Conservation (phyloP, 2,329 filamentous ascomycete species). For the Fusarium sp. region DNA sequence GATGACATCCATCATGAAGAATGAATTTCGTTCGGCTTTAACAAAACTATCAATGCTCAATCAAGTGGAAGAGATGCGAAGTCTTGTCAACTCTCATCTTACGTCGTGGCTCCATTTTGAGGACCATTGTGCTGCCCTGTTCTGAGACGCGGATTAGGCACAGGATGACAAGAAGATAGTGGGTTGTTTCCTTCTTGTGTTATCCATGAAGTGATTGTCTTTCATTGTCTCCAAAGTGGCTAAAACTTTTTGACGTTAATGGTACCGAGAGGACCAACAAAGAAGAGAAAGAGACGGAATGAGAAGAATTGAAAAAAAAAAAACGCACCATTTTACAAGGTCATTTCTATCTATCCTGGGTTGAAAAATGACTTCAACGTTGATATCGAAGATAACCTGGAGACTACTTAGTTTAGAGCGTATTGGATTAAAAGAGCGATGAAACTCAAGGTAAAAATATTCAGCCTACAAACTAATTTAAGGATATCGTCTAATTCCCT, state of each 20-base stretch:
- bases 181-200: background rate
- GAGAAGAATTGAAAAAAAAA: background rate
- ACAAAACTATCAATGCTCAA: background rate
- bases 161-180: background rate
- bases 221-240: background rate
- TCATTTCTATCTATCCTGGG: background rate
- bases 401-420: background rate
- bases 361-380: background rate
- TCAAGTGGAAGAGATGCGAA: background rate
- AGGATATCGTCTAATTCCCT: background rate
- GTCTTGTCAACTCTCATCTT: background rate
- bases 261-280: background rate
- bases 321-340: background rate
- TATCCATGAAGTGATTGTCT: background rate
- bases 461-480: background rate
- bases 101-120: too few relatives aligned
- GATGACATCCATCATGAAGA: slow-evolving; percentile 15
- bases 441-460: background rate
- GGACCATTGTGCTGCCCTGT: background rate
- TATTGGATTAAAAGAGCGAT: background rate
- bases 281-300: background rate
- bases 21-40: background rate
- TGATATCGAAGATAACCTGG: background rate
- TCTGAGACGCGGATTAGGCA: background rate
- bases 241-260: too few relatives aligned